Percentiles rank a stretch among this genome's conserved stretches.
These are phyloP conservation scores for Chenopodium suecicum DNA, from an alignment of 148 eudicot genomes.

Conservation along the genomic window DNA sequence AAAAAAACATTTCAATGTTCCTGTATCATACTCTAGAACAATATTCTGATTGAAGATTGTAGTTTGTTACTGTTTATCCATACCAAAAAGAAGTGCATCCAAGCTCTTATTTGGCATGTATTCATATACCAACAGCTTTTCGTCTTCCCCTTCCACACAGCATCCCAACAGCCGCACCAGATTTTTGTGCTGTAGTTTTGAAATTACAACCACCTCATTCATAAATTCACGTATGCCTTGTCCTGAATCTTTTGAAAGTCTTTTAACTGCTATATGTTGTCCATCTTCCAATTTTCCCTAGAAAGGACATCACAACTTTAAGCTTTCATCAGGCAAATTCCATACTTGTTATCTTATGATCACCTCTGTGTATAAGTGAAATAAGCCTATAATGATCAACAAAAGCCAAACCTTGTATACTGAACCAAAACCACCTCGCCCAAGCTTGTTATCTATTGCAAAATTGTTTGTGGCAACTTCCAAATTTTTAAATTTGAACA, in stretches of 20 bases:
- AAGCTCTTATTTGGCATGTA: neutral
- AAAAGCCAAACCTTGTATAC: conserved; percentile 39
- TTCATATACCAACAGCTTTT: neutral
- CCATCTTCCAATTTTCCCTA: conserved; percentile 38
- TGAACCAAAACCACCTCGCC: conserved; percentile 58
- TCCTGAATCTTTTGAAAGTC: conserved; percentile 35
- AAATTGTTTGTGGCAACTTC: conserved; percentile 46
- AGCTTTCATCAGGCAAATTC: no score
- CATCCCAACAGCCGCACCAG: conserved; percentile 45
- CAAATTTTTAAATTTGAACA: conserved; percentile 37
- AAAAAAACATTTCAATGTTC: no score
- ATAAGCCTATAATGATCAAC: conserved; percentile 18
- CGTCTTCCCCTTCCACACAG: conserved; percentile 35
- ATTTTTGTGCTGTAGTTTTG: conserved; percentile 49
- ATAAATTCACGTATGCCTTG: conserved; percentile 44
- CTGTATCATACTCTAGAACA: no score
- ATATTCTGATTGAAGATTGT: neutral
- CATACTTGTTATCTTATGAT: no score
- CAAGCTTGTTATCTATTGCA: conserved; percentile 31
- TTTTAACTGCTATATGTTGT: conserved; percentile 39
- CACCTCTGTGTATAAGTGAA: neutral
- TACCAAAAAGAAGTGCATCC: conserved; percentile 42
- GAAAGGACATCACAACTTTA: neutral
- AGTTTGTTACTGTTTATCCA: neutral
- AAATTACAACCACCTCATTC: conserved; percentile 45